Evolutionary conservation across 345 rosid species (phyloP), one percentile per base, ranked within the genome.

Genomic region (Aurinia saxatilis): DNA sequence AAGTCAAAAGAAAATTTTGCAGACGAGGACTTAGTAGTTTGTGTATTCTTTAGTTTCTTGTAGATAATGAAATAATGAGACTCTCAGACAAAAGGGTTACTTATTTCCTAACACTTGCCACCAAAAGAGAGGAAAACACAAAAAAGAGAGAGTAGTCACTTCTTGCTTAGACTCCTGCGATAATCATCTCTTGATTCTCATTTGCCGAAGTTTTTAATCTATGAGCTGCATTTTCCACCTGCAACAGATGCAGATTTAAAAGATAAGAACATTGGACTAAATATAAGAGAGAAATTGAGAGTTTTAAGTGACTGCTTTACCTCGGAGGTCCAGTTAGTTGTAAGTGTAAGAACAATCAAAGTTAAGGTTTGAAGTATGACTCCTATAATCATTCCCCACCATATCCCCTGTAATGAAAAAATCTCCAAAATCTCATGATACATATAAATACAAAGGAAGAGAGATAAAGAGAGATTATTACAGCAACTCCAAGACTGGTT

Each of bases 361-460:
- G 91, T 76, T 19, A 51, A 3, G 13, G 96, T 90, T 50, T 90
- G 96, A 30, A 84, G 79, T 38, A 80, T 34, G 38, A 85, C 88
- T 58, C 98, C 96, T 31, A 74, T 46, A 21, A 90, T 76, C 86
- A 93, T 79, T 12, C 97, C 99, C 97, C 87, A 92, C 98, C 96
- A 92, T 23, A 92, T 85, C 9, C 98, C 98, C 96, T 91, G 75
- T 60, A 58, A 18, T 61, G 2, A 6, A 1, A n/a, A 30, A n/a
- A 33, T 3, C 8, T 31, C 53, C 11, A 12, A 44, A 2, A 7
- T 35, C 29, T 54, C 46, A 50, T 9, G 17, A 42, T 34, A 30
- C 15, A 47, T 55, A 31, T 6, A 25, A 1, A 12, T 1, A 16
- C 30, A 50, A 14, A 55, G 34, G 16, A 18, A 45, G 34, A 31